Percentiles rank a stretch among this genome's conserved stretches.
phyloP scores from a whole-genome alignment of 2,329 filamentous ascomycete genomes.

The Alternaria metachromatica region DNA sequence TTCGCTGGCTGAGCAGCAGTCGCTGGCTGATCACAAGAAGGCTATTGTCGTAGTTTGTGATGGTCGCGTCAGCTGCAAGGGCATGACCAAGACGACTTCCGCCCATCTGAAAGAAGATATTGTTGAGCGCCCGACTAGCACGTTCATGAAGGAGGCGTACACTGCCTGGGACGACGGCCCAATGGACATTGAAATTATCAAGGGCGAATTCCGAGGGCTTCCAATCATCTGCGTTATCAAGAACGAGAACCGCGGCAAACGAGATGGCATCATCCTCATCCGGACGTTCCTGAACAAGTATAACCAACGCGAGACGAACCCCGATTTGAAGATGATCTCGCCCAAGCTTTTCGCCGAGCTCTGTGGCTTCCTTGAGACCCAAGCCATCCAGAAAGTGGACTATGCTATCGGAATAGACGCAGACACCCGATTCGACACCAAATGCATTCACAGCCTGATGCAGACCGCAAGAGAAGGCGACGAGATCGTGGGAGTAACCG shows the following conservation, averaged over 20 bases:
- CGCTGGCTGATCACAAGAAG: conserved; percentile 5
- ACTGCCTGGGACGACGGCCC: conserved; percentile 4
- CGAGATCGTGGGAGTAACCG: background rate
- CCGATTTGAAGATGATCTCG: background rate
- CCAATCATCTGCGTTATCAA: conserved; percentile 9
- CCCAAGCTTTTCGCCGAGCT: conserved; percentile 1
- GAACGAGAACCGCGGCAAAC: conserved; percentile 10
- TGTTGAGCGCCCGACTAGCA: background rate
- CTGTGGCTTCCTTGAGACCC: background rate
- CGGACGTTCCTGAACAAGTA: conserved; percentile 7
- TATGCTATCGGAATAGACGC: conserved; percentile 8
- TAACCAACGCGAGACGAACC: conserved; percentile 1
- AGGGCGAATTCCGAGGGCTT: conserved; percentile 6
- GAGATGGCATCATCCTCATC: conserved; percentile 4
- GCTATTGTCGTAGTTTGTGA: conserved; percentile 6
- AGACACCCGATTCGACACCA: conserved; percentile 4
- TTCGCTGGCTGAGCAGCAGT: conserved; percentile 6
- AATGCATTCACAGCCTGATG: conserved; percentile 2
- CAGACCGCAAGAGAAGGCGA: conserved; percentile 10
- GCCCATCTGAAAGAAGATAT: conserved; percentile 8
- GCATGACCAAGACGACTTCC: conserved; percentile 5
- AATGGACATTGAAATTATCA: conserved; percentile 4
- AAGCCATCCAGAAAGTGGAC: background rate
- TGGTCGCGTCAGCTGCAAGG: conserved; percentile 8
- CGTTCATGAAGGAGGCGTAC: background rate